Base-by-base conservation (phyloP, 306 rosid species). In the Bauhinia variegata region DNA sequence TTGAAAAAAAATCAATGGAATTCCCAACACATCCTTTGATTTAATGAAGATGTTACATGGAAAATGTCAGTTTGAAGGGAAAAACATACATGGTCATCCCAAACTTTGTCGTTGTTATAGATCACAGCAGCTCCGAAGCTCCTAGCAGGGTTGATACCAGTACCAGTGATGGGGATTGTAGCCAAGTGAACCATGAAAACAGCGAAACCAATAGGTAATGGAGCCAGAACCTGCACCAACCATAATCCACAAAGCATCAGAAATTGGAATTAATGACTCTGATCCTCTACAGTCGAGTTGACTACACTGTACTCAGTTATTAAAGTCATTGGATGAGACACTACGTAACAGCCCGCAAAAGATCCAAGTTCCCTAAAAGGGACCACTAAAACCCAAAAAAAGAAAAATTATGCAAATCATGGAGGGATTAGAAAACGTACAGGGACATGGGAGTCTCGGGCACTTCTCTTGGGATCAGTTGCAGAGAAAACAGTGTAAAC, bases 401-500 rank as follows among this genome's bases (percentile, higher is more conserved):
- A 1, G 2, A 1, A 23, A 23, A 23, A 23, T 1, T 2, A 2
- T 23, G 28, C 2, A 23, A 23, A 23, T 2, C 28, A 23, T 23
- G 2, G 28, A 23, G 28, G 2, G 28, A 23, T 23, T 23, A 23
- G 28, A 23, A 23, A n/a, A 64, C 79, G 8, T 55, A 91, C 96
- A 4, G 97, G 92, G 43, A 91, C 73, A 60, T 91, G 96, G 2
- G 97, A 91, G 71, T 91, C 97, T 51, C 96, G 89, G 3, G 96
- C 95, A 41, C 80, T 88, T 54, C 96, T 81, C 82, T 88, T 88
- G n/a, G 97, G 97, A 75, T 91, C 96, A 1, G 97, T 88, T 66
- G 97, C 97, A 0, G 97, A 88, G 95, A 88, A 91, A 38, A 91
- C 97, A 13, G 96, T 88, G 86, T 88, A 91, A 23, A 91, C 97